A percentile compares a stretch with the other conserved stretches of the same genome.
Evolutionary conservation across 192 early-diverging fungal species (phyloP).

Genomic region (Gryganskiella cystojenkinii): DNA sequence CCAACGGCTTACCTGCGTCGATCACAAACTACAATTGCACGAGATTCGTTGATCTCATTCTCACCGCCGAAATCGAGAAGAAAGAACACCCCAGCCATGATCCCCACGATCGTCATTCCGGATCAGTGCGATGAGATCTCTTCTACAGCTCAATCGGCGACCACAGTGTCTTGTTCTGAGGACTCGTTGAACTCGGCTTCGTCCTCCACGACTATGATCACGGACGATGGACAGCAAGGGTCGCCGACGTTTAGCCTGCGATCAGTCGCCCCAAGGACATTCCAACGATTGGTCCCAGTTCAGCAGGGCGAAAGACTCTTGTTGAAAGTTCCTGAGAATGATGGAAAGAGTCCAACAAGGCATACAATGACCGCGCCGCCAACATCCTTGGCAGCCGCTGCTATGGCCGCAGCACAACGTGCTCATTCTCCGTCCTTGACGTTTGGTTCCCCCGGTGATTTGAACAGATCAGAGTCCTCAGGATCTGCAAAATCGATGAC

Average conservation of each 20-base stretch:
- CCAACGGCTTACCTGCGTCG: conserved; percentile 16
- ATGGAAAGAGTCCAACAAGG: neutral
- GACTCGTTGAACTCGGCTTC: neutral
- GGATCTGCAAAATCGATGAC: conserved; percentile 13
- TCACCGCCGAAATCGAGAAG: conserved; percentile 17
- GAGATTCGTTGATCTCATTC: neutral
- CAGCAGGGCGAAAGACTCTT: neutral
- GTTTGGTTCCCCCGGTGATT: neutral
- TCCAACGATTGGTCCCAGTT: neutral
- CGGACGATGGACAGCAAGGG: neutral
- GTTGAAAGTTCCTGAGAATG: neutral
- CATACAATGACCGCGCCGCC: neutral
- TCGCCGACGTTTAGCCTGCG: neutral
- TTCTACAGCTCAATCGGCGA: conserved; percentile 12
- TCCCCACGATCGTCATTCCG: conserved; percentile 33
- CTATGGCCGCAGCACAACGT: conserved; percentile 17
- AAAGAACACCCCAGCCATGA: conserved; percentile 23
- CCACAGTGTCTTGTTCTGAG: neutral
- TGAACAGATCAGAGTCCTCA: conserved; percentile 1
- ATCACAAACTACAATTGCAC: conserved; percentile 6
- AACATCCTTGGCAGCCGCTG: conserved; percentile 3
- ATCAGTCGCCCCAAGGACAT: neutral
- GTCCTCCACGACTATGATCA: conserved; percentile 9
- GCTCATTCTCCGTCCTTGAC: neutral
- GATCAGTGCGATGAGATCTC: neutral